Base-by-base conservation (phyloP, 306 rosid species). In the Cicer bijugum region DNA sequence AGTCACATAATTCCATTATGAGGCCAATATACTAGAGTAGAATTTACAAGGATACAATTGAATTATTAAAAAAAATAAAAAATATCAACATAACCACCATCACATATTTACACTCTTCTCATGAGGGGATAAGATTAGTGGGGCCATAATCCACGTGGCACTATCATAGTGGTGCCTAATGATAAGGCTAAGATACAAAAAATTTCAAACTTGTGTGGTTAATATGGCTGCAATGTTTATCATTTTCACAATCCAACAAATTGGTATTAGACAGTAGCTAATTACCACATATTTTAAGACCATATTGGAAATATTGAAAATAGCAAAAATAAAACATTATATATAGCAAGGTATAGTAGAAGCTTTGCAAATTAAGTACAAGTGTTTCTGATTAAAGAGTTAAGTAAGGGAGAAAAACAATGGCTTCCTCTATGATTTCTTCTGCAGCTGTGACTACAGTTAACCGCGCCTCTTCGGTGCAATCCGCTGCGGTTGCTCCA, bases 371-470 rank as follows among this genome's bases (percentile, higher is more conserved):
- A 2, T 65, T 53, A 40, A 35, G 12, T 14, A 42, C 12, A 35
- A 45, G 37, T 58, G 46, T 5, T 47, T 19, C 9, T 39, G n/a
- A 46, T 46, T 35, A 43, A 39, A 71, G 82, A 45, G 58, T 11
- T 12, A 64, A 80, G 7, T 14, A 65, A 17, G 16, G 20, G 60
- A 58, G 69, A 65, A 46, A 4, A 45, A 10, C 40, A 10, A 91
- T 92, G 96, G 90, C 92, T 42, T 85, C 91, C 52, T 82, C 92
- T 12, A 69, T 87, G 58, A 55, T 89, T 8, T 76, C 91, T 0
- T 86, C 96, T 10, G 69, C 93, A 0, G 79, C 85, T 1, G 83
- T 84, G 23, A 77, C 85, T 65, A 65, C 85, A 55, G 78, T 85
- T 0, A 83, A 14, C 83, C 82, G 90, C 1, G 73, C 85, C 39